These are phyloP conservation scores for Acidomyces sp. DNA, from an alignment of 495 filamentous ascomycete genomes.

Conservation along the genomic window DNA sequence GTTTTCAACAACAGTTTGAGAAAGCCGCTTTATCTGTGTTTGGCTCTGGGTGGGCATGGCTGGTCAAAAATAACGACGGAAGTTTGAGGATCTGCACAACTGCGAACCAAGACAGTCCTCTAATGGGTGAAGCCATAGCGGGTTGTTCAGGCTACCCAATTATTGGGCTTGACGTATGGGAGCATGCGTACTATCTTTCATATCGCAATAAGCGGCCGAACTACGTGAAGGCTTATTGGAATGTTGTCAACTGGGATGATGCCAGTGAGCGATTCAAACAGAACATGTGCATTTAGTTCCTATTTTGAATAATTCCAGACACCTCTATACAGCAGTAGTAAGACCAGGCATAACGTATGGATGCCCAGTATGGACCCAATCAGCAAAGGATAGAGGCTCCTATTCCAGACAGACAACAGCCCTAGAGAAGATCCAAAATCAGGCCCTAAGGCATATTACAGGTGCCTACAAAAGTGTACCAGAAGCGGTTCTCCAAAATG, in stretches of 20 bases:
- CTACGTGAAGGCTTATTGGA: constrained; percentile 9
- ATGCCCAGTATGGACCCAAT: too few relatives aligned
- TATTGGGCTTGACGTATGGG: constrained; percentile 32
- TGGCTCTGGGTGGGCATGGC: constrained; percentile 33
- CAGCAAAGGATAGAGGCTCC: too few relatives aligned
- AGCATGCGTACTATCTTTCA: constrained; percentile 34
- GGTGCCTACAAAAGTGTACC: too few relatives aligned
- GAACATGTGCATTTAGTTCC: too few relatives aligned
- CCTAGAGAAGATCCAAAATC: too few relatives aligned
- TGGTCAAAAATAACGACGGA: constrained; percentile 22
- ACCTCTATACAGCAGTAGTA: too few relatives aligned
- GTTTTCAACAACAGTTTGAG: constrained; percentile 27
- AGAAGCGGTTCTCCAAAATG: too few relatives aligned
- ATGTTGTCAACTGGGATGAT: constrained; percentile 17
- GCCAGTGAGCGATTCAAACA: constrained; percentile 9
- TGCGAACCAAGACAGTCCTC: constrained; percentile 27
- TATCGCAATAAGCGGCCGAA: constrained; percentile 24
- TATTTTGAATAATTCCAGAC: too few relatives aligned
- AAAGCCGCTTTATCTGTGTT: constrained; percentile 27
- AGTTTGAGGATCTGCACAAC: constrained; percentile 27
- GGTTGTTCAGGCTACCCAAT: constrained; percentile 26
- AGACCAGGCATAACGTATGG: too few relatives aligned
- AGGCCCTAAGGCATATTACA: too few relatives aligned
- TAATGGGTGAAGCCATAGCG: constrained; percentile 17
- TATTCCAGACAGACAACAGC: too few relatives aligned